A percentile compares a stretch with the other conserved stretches of the same genome.
Evolutionary conservation across 179 eudicot species (phyloP).

Genomic region (Actinidia chinensis): DNA sequence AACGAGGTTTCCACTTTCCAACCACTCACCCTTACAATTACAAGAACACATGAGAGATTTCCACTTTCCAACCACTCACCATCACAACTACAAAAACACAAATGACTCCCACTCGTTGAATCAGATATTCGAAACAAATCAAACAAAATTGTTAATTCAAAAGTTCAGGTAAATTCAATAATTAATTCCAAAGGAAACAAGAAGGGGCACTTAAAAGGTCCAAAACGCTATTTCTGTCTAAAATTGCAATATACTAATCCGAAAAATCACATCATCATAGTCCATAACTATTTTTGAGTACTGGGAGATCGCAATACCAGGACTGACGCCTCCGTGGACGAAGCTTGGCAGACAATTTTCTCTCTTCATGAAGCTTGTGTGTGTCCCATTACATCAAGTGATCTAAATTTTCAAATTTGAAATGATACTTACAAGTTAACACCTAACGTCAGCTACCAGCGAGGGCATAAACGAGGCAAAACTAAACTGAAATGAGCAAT

Average conservation of each 20-base stretch:
- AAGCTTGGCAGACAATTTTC: not conserved
- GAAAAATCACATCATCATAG: not conserved
- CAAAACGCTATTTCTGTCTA: not conserved
- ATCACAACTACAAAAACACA: not conserved
- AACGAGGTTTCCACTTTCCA: too few relatives aligned
- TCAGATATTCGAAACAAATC: not conserved
- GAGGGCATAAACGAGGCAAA: not conserved
- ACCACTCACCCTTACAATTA: not conserved
- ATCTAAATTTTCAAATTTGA: slow-evolving; percentile 8
- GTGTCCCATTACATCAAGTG: not conserved
- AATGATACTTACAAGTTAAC: not conserved
- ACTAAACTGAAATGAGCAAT: not conserved
- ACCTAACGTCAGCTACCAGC: not conserved
- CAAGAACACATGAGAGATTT: slow-evolving; percentile 7
- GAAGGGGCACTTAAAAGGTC: not conserved
- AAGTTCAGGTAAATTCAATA: not conserved
- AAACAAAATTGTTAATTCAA: not conserved
- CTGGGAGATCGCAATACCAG: not conserved
- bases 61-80: not conserved
- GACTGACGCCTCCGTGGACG: not conserved
- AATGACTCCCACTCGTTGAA: slow-evolving; percentile 1
- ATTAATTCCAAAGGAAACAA: not conserved
- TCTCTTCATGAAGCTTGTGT: slow-evolving; percentile 3
- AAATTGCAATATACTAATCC: not conserved
- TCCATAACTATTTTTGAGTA: too few relatives aligned